Base-by-base conservation (phyloP, 345 rosid species). In the Lepidium aucheri region DNA sequence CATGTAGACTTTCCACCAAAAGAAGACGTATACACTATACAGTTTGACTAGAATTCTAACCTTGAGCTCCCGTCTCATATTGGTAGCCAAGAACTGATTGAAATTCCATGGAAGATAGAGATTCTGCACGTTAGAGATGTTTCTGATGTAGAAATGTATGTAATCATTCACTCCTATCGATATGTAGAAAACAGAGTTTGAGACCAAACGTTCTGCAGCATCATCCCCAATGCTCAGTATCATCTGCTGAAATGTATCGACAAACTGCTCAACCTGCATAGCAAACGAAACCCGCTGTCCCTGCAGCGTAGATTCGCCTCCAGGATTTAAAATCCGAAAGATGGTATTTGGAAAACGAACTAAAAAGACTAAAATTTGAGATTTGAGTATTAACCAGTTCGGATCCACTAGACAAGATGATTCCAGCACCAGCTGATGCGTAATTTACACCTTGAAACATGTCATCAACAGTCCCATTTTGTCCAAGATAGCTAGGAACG, bases 341-440 rank as follows among this genome's bases (percentile, higher is more conserved):
- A 52, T 36, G 8, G 18, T 39, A 57, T 35, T 13, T 3, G 7
- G n/a, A 53, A 44, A 60, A 43, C 4, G 58, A 74, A 74, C 6
- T 35, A 5, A 38, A 53, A 14, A 47, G 30, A 10, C 22, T 38
- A 1, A 28, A 28, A 28, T 28, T 15, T 12, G 7, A 13, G 42
- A 41, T 16, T 14, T 22, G 30, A 64, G 52, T 47, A 46, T 47
- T 81, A 26, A 88, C 98, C 86, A 89, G 45, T 60, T 87, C 93
- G 7, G 96, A 89, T 35, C 98, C 95, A 40, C 91, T 92, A 6
- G 88, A 77, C 74, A 84, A 87, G 62, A 92, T 89, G 63, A 92
- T 81, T 50, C 95, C 96, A 36, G 96, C 95, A 39, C 83, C 93
- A 13, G 98, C 95, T 39, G 93, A 89, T 40, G 98, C 96, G 54